Evolutionary conservation across 805 yeast genomes (phyloP).

Genomic region (Metschnikowia peoriensis): DNA sequence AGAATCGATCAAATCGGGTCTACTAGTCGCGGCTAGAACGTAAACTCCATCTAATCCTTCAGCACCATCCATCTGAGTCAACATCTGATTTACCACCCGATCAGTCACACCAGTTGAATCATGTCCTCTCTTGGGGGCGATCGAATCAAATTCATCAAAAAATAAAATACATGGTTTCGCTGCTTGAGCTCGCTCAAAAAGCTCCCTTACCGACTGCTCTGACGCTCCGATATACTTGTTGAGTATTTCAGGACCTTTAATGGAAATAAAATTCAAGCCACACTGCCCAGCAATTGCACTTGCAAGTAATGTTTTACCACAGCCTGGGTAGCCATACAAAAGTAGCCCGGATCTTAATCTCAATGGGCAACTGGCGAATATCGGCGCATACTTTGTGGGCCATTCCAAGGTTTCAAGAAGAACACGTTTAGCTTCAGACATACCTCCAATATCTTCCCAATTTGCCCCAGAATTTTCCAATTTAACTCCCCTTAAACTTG

Average conservation of each 20-base stretch:
- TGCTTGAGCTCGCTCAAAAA: slow-evolving; percentile 91
- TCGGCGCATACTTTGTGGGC: slow-evolving; percentile 96
- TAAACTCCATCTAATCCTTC: slow-evolving; percentile 97
- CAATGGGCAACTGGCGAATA: slow-evolving; percentile 85
- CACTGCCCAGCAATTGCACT: slow-evolving; percentile 93
- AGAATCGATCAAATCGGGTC: slow-evolving; percentile 94
- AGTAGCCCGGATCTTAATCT: slow-evolving; percentile 86
- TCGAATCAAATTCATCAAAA: slow-evolving; percentile 94
- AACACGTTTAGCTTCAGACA: slow-evolving; percentile 69
- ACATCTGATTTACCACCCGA: slow-evolving; percentile 92
- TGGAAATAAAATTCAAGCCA: slow-evolving; percentile 88
- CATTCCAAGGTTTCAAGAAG: slow-evolving; percentile 89
- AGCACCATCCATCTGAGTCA: slow-evolving; percentile 99
- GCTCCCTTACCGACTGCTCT: slow-evolving; percentile 89
- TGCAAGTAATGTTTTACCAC: slow-evolving; percentile 92
- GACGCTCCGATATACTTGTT: slow-evolving; percentile 97
- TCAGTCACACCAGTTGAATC: slow-evolving; percentile 98
- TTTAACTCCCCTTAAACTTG: slow-evolving; percentile 82
- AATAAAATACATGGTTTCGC: slow-evolving; percentile 92
- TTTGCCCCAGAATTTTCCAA: slow-evolving; percentile 69
- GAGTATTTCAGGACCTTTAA: slow-evolving; percentile 93
- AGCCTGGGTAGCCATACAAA: slow-evolving; percentile 95
- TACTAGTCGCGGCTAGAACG: slow-evolving; percentile 91
- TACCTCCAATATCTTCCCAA: slow-evolving; percentile 92
- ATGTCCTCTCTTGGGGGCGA: slow-evolving; percentile 97